Evolutionary conservation across 306 rosid genomes (phyloP).

Genomic region (Pachyrhizus erosus): DNA sequence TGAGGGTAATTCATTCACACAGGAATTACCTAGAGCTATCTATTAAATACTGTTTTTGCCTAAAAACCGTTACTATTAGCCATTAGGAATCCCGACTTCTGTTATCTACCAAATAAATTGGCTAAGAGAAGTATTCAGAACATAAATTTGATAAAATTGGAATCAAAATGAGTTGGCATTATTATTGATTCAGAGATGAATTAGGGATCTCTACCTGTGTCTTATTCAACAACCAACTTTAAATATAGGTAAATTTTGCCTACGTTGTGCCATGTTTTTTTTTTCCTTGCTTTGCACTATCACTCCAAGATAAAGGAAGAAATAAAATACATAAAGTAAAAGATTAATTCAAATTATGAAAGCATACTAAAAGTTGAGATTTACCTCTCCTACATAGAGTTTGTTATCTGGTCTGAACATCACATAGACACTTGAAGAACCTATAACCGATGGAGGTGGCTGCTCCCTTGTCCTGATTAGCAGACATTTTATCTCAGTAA

Average conservation of each 20-base stretch:
- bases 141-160: not conserved
- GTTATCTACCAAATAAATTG: no score
- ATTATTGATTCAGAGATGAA: not conserved
- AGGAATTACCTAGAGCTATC: not conserved
- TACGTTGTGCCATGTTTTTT: not conserved
- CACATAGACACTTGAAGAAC: conserved; percentile 88
- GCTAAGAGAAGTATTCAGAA: no score
- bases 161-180: not conserved
- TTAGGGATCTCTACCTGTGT: not conserved
- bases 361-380: conserved; percentile 19
- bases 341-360: conserved; percentile 9
- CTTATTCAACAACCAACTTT: conserved; percentile 6
- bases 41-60: not conserved
- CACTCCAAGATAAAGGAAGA: not conserved
- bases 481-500: conserved; percentile 59
- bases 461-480: conserved; percentile 64
- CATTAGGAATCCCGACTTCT: not conserved
- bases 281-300: not conserved
- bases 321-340: not conserved
- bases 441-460: conserved; percentile 92
- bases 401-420: conserved; percentile 79
- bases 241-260: not conserved
- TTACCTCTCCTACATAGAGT: conserved; percentile 90
- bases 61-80: not conserved
- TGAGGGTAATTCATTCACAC: not conserved